Evolutionary conservation across 2,329 filamentous ascomycete species (phyloP).

Genomic region (Diaporthe sp.): DNA sequence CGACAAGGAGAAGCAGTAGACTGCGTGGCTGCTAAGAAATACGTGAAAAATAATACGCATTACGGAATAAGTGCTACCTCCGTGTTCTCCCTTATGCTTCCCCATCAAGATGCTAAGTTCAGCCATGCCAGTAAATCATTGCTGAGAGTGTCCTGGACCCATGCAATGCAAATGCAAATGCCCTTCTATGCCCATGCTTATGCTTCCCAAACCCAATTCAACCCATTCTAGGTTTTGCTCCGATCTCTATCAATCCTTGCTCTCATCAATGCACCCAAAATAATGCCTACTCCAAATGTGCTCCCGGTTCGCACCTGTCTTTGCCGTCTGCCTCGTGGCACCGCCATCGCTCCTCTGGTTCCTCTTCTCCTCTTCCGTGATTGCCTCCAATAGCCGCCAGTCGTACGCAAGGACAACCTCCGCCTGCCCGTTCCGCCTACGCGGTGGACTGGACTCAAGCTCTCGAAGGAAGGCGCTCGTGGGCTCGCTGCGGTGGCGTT

Average conservation of each 20-base stretch:
- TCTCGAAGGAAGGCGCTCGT: conserved; percentile 48
- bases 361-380: conserved; percentile 46
- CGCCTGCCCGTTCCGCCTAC: conserved; percentile 44
- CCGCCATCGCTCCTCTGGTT: conserved; percentile 43
- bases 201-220: conserved; percentile 24
- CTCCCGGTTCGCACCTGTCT: conserved; percentile 37
- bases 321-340: conserved; percentile 30
- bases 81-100: background rate
- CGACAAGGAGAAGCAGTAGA: conserved; percentile 44
- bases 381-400: conserved; percentile 54
- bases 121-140: conserved; percentile 1
- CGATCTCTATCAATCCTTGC: background rate
- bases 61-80: background rate
- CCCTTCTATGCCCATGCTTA: conserved; percentile 4
- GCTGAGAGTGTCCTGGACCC: background rate
- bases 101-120: conserved; percentile 4
- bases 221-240: background rate
- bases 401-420: conserved; percentile 53
- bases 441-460: conserved; percentile 45
- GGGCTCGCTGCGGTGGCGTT: conserved; percentile 47
- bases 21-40: background rate
- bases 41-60: background rate
- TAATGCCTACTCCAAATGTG: conserved; percentile 46
- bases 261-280: conserved; percentile 43
- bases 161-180: conserved; percentile 23